Evolutionary conservation across 164 flowering plant genomes (phyloP).

Genomic region (Dillenia suffruticosa): DNA sequence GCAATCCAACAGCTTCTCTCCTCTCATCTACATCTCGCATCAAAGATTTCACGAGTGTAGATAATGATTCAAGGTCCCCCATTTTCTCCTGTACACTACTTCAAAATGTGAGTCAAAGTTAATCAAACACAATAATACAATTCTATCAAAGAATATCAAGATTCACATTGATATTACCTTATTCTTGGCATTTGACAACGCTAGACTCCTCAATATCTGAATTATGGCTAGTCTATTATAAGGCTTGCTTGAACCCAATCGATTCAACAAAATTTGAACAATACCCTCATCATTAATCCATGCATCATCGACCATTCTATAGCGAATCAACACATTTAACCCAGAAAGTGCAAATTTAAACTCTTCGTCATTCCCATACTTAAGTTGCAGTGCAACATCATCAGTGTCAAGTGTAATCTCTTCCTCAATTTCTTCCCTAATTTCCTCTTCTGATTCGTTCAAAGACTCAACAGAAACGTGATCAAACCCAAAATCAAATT

Average conservation of each 20-base stretch:
- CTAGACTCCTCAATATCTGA: slow-evolving; percentile 40
- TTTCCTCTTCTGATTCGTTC: slow-evolving; percentile 12
- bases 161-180: slow-evolving; percentile 30
- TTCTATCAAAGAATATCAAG: not conserved
- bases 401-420: slow-evolving; percentile 16
- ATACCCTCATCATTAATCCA: slow-evolving; percentile 51
- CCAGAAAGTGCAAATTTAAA: slow-evolving; percentile 34
- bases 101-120: slow-evolving; percentile 3
- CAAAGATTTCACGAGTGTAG: slow-evolving; percentile 63
- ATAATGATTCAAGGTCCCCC: slow-evolving; percentile 43
- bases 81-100: slow-evolving; percentile 66
- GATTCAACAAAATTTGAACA: slow-evolving; percentile 38
- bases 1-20: slow-evolving; percentile 75
- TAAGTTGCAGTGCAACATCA: slow-evolving; percentile 49
- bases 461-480: slow-evolving; percentile 7
- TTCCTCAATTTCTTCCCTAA: slow-evolving; percentile 20
- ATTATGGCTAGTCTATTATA: slow-evolving; percentile 35
- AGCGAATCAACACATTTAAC: slow-evolving; percentile 26
- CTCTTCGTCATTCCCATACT: slow-evolving; percentile 47
- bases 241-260: slow-evolving; percentile 46
- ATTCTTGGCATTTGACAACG: slow-evolving; percentile 23
- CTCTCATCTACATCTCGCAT: slow-evolving; percentile 57
- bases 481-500: slow-evolving; percentile 11
- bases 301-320: slow-evolving; percentile 21
- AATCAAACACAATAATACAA: not conserved